Conservation (phyloP, 73 alveolate species). For the Paramecium sexaurelia region DNA sequence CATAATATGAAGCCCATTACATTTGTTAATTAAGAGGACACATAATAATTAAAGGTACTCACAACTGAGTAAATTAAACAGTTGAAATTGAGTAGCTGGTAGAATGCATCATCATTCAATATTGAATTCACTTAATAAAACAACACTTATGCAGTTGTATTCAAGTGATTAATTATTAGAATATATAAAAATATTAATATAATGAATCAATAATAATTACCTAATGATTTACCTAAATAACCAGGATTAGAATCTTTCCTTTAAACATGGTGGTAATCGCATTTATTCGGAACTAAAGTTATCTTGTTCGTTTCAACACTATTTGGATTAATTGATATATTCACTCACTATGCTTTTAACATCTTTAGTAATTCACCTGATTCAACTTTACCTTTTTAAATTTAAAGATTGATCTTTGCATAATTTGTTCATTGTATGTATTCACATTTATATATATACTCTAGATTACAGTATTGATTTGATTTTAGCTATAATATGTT, state of each 20-base stretch:
- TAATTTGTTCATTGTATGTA: neutral
- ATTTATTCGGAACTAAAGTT: neutral
- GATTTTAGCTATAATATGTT: neutral
- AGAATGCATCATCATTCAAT: neutral
- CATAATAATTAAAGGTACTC: neutral
- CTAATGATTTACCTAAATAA: neutral
- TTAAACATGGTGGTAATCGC: neutral
- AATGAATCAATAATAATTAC: neutral
- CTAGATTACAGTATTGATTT: neutral
- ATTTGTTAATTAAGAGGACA: neutral
- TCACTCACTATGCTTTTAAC: neutral
- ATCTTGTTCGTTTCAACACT: neutral
- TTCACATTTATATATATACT: neutral
- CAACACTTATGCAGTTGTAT: slow-evolving; percentile 24
- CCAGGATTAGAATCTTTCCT: neutral
- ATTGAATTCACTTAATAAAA: slow-evolving; percentile 13
- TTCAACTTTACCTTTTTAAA: neutral
- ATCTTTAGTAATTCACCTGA: neutral
- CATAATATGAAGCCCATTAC: neutral
- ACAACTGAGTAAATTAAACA: neutral
- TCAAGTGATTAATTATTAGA: slow-evolving; percentile 1
- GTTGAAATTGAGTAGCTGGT: slow-evolving; percentile 41
- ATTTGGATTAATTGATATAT: neutral
- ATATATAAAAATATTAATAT: neutral
- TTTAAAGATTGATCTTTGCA: neutral